Base-by-base conservation (phyloP, 768 basidiomycete species). In the Hortiboletus campestris region DNA sequence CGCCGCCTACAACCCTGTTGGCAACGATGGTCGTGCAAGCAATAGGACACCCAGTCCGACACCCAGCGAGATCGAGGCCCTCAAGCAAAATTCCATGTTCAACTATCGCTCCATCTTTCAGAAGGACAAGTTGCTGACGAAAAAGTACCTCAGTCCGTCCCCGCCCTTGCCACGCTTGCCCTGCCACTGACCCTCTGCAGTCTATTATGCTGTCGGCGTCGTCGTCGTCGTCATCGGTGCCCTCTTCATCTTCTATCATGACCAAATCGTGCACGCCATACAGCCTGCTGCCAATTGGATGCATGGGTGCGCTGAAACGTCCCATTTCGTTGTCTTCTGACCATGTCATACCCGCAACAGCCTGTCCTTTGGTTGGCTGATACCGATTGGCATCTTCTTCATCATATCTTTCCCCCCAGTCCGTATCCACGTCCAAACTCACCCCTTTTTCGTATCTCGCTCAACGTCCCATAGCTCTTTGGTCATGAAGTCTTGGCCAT, bases 401-500 rank as follows among this genome's bases (percentile, higher is more conserved):
- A 78, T 94, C 57, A 81, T 94, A 29, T 92, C 91, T 0, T 93
- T 94, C 67, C 92, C 92, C 54, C 92, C 92, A 0, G 84, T 88
- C 61, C 51, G 78, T 71, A 4, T 4, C 31, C 40, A 47, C 40
- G 22, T 42, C 53, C n/a, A n/a, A n/a, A n/a, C n/a, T n/a, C n/a
- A 42, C 29, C 7, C 42, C 22, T 8, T 44, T 14, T 16, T 36
- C 46, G 11, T 29, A 10, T 38, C 19, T 16, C 12, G 42, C 45
- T 62, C 43, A 71, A 31, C 42, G 14, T 9, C 35, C 5, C 58
- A 3, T 62, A 90, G 81, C 81, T 96, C 17, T 94, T 94, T 64
- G 94, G 94, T 6, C 94, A 96, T 59, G 94, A 96, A 78, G 89
- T 96, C 53, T 78, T 96, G 39, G 90, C 91, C 22, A 81, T 95